These are phyloP conservation scores for Flaveria linearis DNA, from an alignment of 129 eudicot genomes.

Conservation along the genomic window DNA sequence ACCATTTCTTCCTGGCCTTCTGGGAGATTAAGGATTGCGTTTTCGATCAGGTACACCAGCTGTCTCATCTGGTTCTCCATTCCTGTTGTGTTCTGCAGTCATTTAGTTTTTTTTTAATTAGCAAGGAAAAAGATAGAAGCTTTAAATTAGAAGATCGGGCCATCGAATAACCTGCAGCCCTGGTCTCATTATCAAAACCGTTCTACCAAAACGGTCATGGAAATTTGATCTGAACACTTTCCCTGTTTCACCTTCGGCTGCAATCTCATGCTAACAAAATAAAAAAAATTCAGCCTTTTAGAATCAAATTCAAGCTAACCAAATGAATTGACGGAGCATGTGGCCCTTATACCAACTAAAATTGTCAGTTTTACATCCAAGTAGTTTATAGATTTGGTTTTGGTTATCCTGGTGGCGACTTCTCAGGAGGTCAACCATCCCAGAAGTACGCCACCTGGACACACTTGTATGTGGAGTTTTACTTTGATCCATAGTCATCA, in stretches of 20 bases:
- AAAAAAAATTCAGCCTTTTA: conserved; percentile 5
- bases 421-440: too few species aligned
- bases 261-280: conserved; percentile 65
- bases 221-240: conserved; percentile 76
- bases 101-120: neutral
- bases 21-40: conserved; percentile 79
- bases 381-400: neutral
- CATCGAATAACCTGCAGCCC: conserved; percentile 67
- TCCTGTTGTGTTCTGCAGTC: conserved; percentile 64
- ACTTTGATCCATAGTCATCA: neutral
- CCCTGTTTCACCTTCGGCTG: conserved; percentile 88
- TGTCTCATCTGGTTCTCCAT: conserved; percentile 69
- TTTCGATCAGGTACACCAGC: conserved; percentile 77
- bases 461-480: neutral
- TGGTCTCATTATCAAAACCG: conserved; percentile 80
- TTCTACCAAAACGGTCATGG: conserved; percentile 77
- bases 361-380: neutral
- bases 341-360: neutral
- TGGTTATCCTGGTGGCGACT: neutral
- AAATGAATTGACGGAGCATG: neutral
- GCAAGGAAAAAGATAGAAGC: neutral
- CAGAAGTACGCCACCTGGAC: neutral
- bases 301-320: neutral
- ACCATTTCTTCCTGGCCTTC: conserved; percentile 84
- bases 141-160: neutral